Evolutionary conservation across 139 green algal species (phyloP).

Genomic region (Closterium sp.): DNA sequence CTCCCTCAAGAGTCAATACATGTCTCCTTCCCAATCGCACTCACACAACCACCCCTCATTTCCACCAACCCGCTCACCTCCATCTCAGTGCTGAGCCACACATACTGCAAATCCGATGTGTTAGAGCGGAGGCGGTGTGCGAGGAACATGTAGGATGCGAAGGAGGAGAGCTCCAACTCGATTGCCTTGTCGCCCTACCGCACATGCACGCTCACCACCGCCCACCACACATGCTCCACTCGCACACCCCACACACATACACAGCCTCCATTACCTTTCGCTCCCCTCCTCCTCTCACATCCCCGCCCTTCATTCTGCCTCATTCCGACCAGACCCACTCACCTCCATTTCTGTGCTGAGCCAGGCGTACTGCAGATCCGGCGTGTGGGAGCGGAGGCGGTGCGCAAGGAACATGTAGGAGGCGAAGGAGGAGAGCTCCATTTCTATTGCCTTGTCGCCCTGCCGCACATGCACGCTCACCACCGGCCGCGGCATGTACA

Average conservation of each 20-base stretch:
- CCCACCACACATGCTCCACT: not conserved
- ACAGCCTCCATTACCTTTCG: too few species aligned
- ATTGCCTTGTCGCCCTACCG: slow-evolving; percentile 24
- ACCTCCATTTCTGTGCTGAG: slow-evolving; percentile 22
- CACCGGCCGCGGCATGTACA: slow-evolving; percentile 21
- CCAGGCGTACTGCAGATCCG: slow-evolving; percentile 6
- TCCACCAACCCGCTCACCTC: not conserved
- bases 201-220: slow-evolving; percentile 37
- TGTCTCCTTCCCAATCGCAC: too few species aligned
- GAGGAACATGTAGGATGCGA: slow-evolving; percentile 28
- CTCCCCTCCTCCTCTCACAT: not conserved
- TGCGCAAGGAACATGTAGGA: slow-evolving; percentile 41
- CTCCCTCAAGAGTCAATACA: too few species aligned
- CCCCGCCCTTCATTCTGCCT: too few species aligned
- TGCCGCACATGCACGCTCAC: slow-evolving; percentile 33
- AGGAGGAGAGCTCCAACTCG: slow-evolving; percentile 30
- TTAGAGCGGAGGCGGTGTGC: slow-evolving; percentile 9
- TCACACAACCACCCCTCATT: too few species aligned
- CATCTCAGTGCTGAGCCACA: slow-evolving; percentile 16
- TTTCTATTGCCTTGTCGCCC: slow-evolving; percentile 33
- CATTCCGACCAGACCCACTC: not conserved
- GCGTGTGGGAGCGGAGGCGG: slow-evolving; percentile 15
- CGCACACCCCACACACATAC: not conserved
- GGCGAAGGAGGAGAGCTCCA: slow-evolving; percentile 26
- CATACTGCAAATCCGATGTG: not conserved